Conservation (phyloP, 768 basidiomycete genomes). For the Xerocomus spinulosus region DNA sequence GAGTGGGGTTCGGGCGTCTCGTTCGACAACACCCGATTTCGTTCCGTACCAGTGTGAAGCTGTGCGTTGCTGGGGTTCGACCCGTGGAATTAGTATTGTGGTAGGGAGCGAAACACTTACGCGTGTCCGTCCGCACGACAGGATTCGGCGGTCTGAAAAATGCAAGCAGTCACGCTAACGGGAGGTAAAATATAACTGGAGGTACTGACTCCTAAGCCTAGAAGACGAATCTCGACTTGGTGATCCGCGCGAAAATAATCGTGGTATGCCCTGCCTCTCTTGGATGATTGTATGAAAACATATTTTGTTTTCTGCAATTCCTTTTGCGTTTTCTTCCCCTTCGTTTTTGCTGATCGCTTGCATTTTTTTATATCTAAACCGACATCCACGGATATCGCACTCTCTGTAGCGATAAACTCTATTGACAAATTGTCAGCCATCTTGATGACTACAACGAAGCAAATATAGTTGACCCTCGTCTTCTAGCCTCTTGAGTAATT, state of each 20-base stretch:
- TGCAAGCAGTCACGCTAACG: conserved; percentile 1
- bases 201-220: conserved; percentile 56
- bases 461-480: conserved; percentile 50
- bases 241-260: conserved; percentile 68
- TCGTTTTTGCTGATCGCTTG: conserved; percentile 41
- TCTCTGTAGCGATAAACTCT: conserved; percentile 61
- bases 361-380: conserved; percentile 40
- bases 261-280: conserved; percentile 44
- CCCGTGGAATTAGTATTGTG: too few species aligned
- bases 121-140: conserved; percentile 8
- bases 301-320: conserved; percentile 55
- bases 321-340: conserved; percentile 41
- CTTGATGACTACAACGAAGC: neutral
- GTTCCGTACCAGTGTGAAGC: neutral
- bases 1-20: conserved; percentile 18
- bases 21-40: neutral
- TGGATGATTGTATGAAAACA: conserved; percentile 48
- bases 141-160: conserved; percentile 8
- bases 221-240: conserved; percentile 53
- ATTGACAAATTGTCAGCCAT: conserved; percentile 6
- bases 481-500: conserved; percentile 66
- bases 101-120: conserved; percentile 11
- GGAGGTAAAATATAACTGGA: neutral
- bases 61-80: too few species aligned
- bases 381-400: conserved; percentile 44